Evolutionary conservation across 208 protist species (phyloP), one percentile per base, ranked within the genome.

Genomic region (Leishmania braziliensis): DNA sequence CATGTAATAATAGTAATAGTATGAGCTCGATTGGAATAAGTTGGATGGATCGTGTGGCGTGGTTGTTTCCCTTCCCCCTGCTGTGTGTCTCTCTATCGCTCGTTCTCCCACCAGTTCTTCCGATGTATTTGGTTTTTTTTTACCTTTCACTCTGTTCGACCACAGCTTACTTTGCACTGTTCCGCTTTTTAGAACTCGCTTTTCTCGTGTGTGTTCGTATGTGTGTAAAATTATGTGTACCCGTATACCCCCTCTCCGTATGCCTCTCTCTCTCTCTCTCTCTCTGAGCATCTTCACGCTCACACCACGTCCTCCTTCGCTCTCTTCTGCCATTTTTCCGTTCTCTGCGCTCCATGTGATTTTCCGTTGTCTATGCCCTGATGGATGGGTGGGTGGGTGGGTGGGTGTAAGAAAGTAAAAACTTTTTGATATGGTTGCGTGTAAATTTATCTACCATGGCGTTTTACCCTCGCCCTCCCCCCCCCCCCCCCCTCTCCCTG

Each of bases 261-360:
- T 46, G 4, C 43, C 43, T 26, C 26, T 29, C 6, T 62, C 23
- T 12, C 16, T 63, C 23, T 16, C 29, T 26, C 12, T 63, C 58
- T 63, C 68, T 73, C 2, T 48, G 68, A 73, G 23, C 33, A 26
- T 73, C 26, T 23, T 43, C 26, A 20, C 68, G 33, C 68, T 48
- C 4, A 73, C 68, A 29, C 68, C 18, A 56, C 50, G 23, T 54
- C 46, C 26, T 77, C 12, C 6, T 20, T 39, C 33, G 36, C 53
- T 72, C 29, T 81, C 54, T 39, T 78, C 48, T 65, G 29, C n/a
- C n/a, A 23, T 80, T 46, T 51, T 70, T 73, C 9, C 29, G 20
- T 33, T 63, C 29, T 63, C 58, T 63, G 58, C 58, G 58, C 1
- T 63, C 26, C 12, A 23, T 63, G 29, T 63, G 58, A 63, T 63